Evolutionary conservation across 2,329 filamentous ascomycete species (phyloP).

Genomic region (Canariomyces notabilis): DNA sequence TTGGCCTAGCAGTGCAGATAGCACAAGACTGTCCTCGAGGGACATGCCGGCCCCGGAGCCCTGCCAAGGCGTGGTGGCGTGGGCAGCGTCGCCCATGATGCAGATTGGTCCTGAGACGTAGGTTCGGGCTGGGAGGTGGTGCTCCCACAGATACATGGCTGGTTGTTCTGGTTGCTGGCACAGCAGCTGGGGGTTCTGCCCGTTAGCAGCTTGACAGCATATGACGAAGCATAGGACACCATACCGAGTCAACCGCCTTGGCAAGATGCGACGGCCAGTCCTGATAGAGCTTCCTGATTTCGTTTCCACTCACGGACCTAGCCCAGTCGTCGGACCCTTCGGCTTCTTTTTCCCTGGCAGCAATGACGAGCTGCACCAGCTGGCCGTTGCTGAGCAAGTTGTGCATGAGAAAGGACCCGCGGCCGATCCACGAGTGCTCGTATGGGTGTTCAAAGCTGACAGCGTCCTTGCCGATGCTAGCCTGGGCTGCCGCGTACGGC

Average conservation of each 20-base stretch:
- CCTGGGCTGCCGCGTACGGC: slow-evolving; percentile 4
- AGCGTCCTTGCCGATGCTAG: not conserved
- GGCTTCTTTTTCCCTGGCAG: not conserved
- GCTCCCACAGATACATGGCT: slow-evolving; percentile 2
- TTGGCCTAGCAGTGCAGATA: slow-evolving; percentile 18
- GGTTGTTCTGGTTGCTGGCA: not conserved
- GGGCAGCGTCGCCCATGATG: slow-evolving; percentile 22
- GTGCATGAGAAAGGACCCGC: slow-evolving; percentile 5
- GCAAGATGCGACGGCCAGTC: not conserved
- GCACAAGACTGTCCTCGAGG: slow-evolving; percentile 22
- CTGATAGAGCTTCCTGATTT: not conserved
- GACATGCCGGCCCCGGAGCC: slow-evolving; percentile 23
- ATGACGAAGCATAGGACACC: not conserved
- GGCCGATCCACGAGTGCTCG: slow-evolving; percentile 4
- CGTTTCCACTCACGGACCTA: not conserved
- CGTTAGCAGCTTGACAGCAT: not conserved
- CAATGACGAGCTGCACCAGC: slow-evolving; percentile 4
- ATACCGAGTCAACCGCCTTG: not conserved
- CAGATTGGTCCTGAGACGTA: slow-evolving; percentile 17
- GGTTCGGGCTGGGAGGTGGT: slow-evolving; percentile 10
- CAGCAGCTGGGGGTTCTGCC: not conserved
- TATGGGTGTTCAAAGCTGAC: not conserved
- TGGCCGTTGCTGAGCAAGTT: slow-evolving; percentile 6
- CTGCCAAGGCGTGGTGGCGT: slow-evolving; percentile 25
- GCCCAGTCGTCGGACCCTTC: not conserved